Evolutionary conservation across 768 basidiomycete species (phyloP), one percentile per base, ranked within the genome.

Genomic region (Boletus reticulatus): DNA sequence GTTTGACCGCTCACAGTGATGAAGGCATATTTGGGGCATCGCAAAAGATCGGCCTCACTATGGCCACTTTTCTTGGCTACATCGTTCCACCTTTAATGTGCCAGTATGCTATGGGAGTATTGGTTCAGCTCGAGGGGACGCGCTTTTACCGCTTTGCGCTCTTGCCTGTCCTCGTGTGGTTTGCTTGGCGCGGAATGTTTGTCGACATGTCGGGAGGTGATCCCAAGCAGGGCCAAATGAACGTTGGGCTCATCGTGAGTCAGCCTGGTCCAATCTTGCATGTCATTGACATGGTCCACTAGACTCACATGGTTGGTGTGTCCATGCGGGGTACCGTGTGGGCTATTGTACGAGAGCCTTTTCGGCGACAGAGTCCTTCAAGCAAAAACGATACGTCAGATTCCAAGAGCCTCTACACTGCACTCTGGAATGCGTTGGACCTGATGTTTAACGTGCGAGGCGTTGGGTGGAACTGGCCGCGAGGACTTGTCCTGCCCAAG

Each of bases 91-190:
- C 77, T 19, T 29, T 80, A 0, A 50, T 76, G 9, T 71, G 71
- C 52, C 79, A 81, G 61, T 83, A 80, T 68, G 64, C 67, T 12
- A 79, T 80, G 47, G 83, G 79, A 4, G 68, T 83, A 22, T 74
- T 86, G 36, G 80, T 83, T n/a, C 71, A 81, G 44, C 67, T 78
- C 67, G 68, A 46, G 79, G 82, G 13, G 66, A 77, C 56, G 3
- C 50, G 46, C 10, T 56, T 66, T 6, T 65, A 79, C 53, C 80
- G 84, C 37, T 49, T 82, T 47, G 78, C 79, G 1, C 48, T 84
- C n/a, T 68, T 84, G 6, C 81, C 82, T 6, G 54, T 81, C 37
- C 68, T 79, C 4, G 57, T 80, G 14, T 80, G 75, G 71, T 59
- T 68, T 5, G 63, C 77, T 9, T 82, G 78, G 62, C 73, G 76